A percentile compares a stretch with the other conserved stretches of the same genome.
Conservation (phyloP, 306 rosid species). For the Vachellia pachyceras region DNA sequence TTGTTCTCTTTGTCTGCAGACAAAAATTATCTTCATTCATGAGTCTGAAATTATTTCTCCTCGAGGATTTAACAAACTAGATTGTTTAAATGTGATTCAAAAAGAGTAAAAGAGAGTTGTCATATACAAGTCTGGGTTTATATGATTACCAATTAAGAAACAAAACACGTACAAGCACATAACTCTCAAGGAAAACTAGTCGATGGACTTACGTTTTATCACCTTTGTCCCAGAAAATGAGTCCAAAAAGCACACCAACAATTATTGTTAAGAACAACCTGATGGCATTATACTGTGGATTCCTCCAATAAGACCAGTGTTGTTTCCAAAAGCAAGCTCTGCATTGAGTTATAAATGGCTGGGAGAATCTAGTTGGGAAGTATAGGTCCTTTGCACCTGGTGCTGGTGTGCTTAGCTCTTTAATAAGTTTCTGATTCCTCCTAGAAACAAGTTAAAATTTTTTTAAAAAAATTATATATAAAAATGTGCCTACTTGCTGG, state of each 20-base stretch:
- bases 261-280: slow-evolving; percentile 42
- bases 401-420: slow-evolving; percentile 54
- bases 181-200: slow-evolving; percentile 18
- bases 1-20: slow-evolving; percentile 52
- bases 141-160: no score
- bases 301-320: slow-evolving; percentile 61
- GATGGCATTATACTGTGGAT: slow-evolving; percentile 50
- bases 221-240: slow-evolving; percentile 56
- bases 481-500: slow-evolving; percentile 12
- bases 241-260: slow-evolving; percentile 54
- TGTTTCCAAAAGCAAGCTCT: slow-evolving; percentile 61
- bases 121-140: not conserved
- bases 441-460: slow-evolving; percentile 12
- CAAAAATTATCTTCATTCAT: not conserved
- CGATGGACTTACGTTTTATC: slow-evolving; percentile 43
- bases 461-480: not conserved
- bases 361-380: slow-evolving; percentile 53
- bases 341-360: slow-evolving; percentile 50
- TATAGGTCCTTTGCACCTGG: slow-evolving; percentile 52
- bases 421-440: slow-evolving; percentile 50
- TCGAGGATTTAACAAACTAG: not conserved
- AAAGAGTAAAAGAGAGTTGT: not conserved
- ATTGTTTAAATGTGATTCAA: not conserved
- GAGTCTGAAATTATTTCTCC: not conserved
- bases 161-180: not conserved